These are phyloP conservation scores for Coccomyxa sp. DNA, from an alignment of 139 green algal species.

Conservation along the genomic window DNA sequence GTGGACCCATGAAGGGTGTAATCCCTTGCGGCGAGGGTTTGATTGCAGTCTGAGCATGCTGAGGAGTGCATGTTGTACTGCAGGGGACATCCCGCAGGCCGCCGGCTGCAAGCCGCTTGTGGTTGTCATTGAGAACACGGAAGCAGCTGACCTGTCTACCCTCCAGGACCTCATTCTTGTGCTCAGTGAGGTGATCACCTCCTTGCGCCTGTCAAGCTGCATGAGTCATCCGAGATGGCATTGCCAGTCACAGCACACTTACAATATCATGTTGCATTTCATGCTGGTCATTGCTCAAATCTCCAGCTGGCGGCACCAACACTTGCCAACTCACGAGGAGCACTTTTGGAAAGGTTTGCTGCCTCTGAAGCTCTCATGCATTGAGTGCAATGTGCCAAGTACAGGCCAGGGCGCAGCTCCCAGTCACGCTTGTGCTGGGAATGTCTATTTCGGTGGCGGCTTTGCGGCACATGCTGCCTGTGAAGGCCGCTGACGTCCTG, in stretches of 20 bases:
- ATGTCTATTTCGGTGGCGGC: constrained; percentile 33
- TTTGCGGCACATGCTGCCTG: constrained; percentile 28
- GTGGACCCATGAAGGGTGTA: no score
- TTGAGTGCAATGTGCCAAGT: background rate
- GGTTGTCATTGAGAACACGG: constrained; percentile 42
- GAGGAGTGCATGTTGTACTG: no score
- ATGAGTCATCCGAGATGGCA: background rate
- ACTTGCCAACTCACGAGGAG: background rate
- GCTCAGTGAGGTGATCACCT: constrained; percentile 26
- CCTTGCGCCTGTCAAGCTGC: no score
- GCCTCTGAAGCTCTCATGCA: background rate
- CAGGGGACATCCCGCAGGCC: no score
- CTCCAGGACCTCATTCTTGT: constrained; percentile 36
- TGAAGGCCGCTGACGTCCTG: constrained; percentile 25
- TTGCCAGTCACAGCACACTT: background rate
- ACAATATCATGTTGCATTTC: background rate
- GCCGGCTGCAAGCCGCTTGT: constrained; percentile 30
- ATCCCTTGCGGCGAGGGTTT: no score
- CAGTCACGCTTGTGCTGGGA: constrained; percentile 39
- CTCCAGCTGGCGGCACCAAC: background rate
- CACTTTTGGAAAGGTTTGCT: background rate
- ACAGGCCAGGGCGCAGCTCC: constrained; percentile 28
- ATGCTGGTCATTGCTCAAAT: background rate
- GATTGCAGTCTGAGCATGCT: no score
- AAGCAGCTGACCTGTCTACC: constrained; percentile 17